phyloP scores from a whole-genome alignment of 352 stramenopile genomes.

The Phytophthora crassamura region DNA sequence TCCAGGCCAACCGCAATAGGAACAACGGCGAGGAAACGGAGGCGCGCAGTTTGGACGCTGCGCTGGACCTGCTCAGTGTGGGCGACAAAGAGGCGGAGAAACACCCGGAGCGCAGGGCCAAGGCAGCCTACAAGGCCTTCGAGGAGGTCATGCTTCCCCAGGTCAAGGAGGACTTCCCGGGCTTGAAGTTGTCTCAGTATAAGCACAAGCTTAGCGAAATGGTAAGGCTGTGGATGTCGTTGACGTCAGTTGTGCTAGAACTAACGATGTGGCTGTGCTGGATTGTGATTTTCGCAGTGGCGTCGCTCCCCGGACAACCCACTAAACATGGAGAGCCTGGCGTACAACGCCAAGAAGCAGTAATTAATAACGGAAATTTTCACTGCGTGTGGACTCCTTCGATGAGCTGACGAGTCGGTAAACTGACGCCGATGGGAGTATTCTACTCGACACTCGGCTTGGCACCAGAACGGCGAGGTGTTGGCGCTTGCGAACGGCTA shows the following conservation, averaged over 20 bases:
- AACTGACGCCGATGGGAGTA: too few relatives aligned
- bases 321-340: constrained; percentile 73
- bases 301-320: constrained; percentile 80
- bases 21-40: constrained; percentile 46
- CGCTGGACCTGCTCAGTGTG: constrained; percentile 62
- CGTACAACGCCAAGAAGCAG: constrained; percentile 84
- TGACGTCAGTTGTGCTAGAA: not conserved
- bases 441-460: too few relatives aligned
- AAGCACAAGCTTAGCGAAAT: constrained; percentile 82
- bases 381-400: too few relatives aligned
- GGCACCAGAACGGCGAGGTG: too few relatives aligned
- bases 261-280: constrained; percentile 13
- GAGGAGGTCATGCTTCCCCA: constrained; percentile 77
- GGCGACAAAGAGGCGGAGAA: constrained; percentile 59
- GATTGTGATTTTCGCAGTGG: constrained; percentile 52
- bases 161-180: constrained; percentile 72
- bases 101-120: constrained; percentile 74
- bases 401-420: too few relatives aligned
- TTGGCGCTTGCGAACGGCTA: too few relatives aligned
- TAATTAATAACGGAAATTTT: constrained; percentile 21
- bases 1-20: constrained; percentile 70
- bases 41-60: constrained; percentile 70
- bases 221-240: constrained; percentile 39
- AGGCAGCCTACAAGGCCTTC: constrained; percentile 85
- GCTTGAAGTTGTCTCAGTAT: constrained; percentile 85